Evolutionary conservation across 345 rosid species (phyloP), one percentile per base, ranked within the genome.

Genomic region (Noccaea bulbosa): DNA sequence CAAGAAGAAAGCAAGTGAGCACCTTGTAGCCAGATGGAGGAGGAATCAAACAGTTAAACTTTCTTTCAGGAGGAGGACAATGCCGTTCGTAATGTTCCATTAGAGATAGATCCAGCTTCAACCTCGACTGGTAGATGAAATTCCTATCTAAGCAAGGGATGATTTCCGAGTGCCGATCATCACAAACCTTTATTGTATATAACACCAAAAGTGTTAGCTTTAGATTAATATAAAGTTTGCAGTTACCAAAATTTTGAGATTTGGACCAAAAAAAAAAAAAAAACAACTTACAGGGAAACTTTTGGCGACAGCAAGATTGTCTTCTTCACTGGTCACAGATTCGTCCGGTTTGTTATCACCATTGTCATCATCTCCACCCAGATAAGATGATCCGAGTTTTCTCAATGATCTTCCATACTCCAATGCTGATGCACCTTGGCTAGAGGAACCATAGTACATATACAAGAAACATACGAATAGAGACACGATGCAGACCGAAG

Each of bases 71-170:
- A 61, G 86, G 86, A 41, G 99, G 99, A 67, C 99, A 94, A 70
- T 94, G 99, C 0, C 99, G 87, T 76, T 94, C 99, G 48, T 94
- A 94, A 80, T 92, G 99, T 84, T 94, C 98, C 99, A 94, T 94
- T 75, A 94, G 9, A 73, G 90, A 86, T 59, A 94, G 74, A 74
- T 94, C 98, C 80, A 94, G 83, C 90, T 94, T 94, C 84, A 94
- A 79, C 81, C 99, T 89, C 90, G 83, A 73, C 58, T 94, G 99
- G 78, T 94, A 94, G 64, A 94, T 89, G 22, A 87, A 86, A 75
- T 94, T 65, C 65, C 99, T 88, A 80, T 90, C 98, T 71, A 94
- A 76, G 74, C 99, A 94, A 54, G 99, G 99, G 77, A 94, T 94
- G 44, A 94, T 75, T 73, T 94, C 99, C 6, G 99, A 92, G 74